A percentile compares a stretch with the other conserved stretches of the same genome.
phyloP scores from a whole-genome alignment of 179 eudicot species.

The Corrigiola litoralis region DNA sequence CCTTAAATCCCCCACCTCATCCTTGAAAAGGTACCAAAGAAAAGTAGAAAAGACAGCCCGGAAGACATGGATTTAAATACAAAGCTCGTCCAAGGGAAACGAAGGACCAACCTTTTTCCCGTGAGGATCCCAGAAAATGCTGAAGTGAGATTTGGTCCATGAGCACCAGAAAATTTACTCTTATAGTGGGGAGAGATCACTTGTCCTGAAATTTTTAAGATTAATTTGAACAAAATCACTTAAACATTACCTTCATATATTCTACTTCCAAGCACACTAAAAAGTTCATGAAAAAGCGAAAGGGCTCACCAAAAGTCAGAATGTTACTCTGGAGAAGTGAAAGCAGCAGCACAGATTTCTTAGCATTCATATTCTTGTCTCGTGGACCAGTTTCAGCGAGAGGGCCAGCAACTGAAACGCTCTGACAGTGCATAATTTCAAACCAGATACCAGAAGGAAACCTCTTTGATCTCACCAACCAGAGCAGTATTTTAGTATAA shows the following conservation, averaged over 20 bases:
- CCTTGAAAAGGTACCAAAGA: neutral
- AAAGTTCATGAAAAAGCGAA: neutral
- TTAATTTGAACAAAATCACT: neutral
- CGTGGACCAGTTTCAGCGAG: slow-evolving; percentile 15
- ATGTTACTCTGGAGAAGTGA: slow-evolving; percentile 71
- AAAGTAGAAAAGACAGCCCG: neutral
- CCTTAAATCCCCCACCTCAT: neutral
- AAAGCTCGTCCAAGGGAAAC: neutral
- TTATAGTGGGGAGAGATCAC: slow-evolving; percentile 60
- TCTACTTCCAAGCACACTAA: neutral
- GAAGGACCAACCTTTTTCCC: slow-evolving; percentile 59
- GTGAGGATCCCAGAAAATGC: slow-evolving; percentile 67
- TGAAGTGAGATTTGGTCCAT: slow-evolving; percentile 43
- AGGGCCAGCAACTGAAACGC: slow-evolving; percentile 22
- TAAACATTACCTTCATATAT: neutral
- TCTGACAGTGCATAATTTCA: slow-evolving; percentile 39
- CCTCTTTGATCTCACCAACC: slow-evolving; percentile 60
- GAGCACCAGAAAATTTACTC: slow-evolving; percentile 34
- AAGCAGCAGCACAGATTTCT: slow-evolving; percentile 39
- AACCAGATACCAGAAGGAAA: slow-evolving; percentile 69
- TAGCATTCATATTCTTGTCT: slow-evolving; percentile 21
- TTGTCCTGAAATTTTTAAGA: slow-evolving; percentile 51
- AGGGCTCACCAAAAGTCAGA: slow-evolving; percentile 57
- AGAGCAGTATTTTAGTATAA: slow-evolving; percentile 55
- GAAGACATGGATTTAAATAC: no score